These are phyloP conservation scores for Wallacemonas rigidus DNA, from an alignment of 208 protist genomes.

Conservation along the genomic window DNA sequence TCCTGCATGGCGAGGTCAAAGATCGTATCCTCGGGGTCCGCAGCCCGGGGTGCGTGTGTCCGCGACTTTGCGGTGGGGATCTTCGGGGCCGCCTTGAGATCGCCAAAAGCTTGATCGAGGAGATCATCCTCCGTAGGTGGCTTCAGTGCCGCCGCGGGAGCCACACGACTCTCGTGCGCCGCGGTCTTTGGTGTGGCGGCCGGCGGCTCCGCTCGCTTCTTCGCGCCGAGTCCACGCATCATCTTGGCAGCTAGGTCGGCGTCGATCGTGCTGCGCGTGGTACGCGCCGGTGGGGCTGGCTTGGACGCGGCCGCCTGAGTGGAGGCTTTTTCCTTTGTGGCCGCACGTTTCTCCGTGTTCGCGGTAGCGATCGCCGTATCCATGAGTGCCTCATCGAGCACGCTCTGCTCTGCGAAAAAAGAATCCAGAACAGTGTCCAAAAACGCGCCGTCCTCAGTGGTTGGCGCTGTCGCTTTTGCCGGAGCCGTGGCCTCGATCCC, in stretches of 20 bases:
- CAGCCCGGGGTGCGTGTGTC: background rate
- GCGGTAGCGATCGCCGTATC: constrained; percentile 21
- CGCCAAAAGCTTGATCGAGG: background rate
- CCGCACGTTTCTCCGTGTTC: background rate
- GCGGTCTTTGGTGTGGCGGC: background rate
- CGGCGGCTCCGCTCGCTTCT: background rate
- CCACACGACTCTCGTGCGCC: too few relatives aligned
- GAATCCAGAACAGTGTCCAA: constrained; percentile 35
- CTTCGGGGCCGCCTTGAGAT: background rate
- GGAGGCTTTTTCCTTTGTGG: background rate
- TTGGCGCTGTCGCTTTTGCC: background rate
- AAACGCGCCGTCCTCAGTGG: constrained; percentile 17
- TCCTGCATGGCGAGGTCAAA: constrained; percentile 13
- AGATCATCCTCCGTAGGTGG: constrained; percentile 10
- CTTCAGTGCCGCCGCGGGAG: background rate
- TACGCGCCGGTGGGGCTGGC: too few relatives aligned
- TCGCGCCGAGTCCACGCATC: constrained; percentile 6
- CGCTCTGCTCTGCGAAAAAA: constrained; percentile 39
- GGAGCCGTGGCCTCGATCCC: background rate
- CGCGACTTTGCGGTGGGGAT: background rate
- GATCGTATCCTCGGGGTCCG: constrained; percentile 6
- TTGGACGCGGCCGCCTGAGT: background rate
- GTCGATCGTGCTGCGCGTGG: background rate
- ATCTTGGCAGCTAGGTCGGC: constrained; percentile 8
- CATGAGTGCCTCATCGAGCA: constrained; percentile 37